Conservation (phyloP, 1,139 yeast genomes). For the Tardiomyces digboiensis region DNA sequence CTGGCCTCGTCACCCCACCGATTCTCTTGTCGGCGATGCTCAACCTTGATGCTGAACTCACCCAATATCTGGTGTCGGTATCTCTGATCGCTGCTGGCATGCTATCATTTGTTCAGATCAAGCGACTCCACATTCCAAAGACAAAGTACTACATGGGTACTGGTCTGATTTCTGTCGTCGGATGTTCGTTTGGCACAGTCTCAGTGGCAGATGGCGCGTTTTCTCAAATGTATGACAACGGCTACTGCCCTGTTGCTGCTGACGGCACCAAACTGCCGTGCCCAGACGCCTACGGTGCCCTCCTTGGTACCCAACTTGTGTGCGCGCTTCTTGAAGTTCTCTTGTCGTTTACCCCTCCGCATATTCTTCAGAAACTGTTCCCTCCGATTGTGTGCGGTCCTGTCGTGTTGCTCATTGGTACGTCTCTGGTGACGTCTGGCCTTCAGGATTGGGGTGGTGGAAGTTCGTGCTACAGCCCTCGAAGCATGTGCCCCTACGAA, state of each 20-base stretch:
- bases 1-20: conserved; percentile 87
- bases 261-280: conserved; percentile 65
- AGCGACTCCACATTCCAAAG: conserved; percentile 62
- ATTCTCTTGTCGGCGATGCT: conserved; percentile 55
- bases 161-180: conserved; percentile 80
- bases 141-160: conserved; percentile 79
- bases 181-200: conserved; percentile 83
- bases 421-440: conserved; percentile 56
- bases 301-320: conserved; percentile 68
- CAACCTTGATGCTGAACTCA: conserved; percentile 38
- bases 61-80: conserved; percentile 68
- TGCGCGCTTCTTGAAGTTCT: conserved; percentile 68
- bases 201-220: conserved; percentile 66
- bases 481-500: conserved; percentile 34
- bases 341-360: conserved; percentile 69
- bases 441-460: conserved; percentile 88
- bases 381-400: conserved; percentile 93
- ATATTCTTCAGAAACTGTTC: conserved; percentile 56
- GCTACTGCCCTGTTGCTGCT: conserved; percentile 51
- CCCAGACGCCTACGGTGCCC: conserved; percentile 84
- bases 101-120: conserved; percentile 66
- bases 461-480: conserved; percentile 35
- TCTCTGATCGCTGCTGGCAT: conserved; percentile 71
- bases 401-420: conserved; percentile 76
- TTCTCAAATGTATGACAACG: conserved; percentile 70